Base-by-base conservation (phyloP, 345 rosid genomes). In the Dovyalis caffra region DNA sequence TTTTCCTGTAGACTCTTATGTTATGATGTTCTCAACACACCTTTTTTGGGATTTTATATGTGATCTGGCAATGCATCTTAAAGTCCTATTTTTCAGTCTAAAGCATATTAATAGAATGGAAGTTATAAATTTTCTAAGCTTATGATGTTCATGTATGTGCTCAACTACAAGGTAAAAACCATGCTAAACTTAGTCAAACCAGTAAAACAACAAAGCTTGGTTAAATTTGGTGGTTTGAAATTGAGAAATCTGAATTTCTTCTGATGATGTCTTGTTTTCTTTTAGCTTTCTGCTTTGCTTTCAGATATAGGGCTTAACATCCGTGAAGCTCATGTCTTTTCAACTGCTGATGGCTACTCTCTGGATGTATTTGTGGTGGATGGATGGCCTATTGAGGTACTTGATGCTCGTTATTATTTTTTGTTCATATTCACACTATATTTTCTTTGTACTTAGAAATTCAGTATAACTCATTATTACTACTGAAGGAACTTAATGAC, bases 261-360 rank as follows among this genome's bases (percentile, higher is more conserved):
- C 82, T 87, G 49, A 80, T 63, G 20, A 37, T 64, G 25, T 66
- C 5, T 61, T 45, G 21, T 84, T 79, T 81, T 76, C 74, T 78
- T 76, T 74, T 73, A 90, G 93, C 93, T 91, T 71, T 89, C 97
- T 78, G 87, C 97, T 64, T 78, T 89, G 84, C 92, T 91, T 73
- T 91, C 93, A 63, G 89, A 88, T 76, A 89, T 89, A 58, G 91
- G 92, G 78, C 91, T 91, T 64, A 88, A 91, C 77, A 91, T 91
- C 69, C 93, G 93, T 40, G 92, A 89, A 84, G 93, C 97, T 43
- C 97, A 89, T 77, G 93, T 88, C 32, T 91, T 91, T 85, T 89
- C 97, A 69, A 91, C 93, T 62, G 84, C 77, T 28, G 93, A 91
- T 82, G 90, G 93, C 69, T 91, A 89, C 85, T 89, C 93, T 60